Evolutionary conservation across 306 rosid species (phyloP).

Genomic region (Prunus dulcis): DNA sequence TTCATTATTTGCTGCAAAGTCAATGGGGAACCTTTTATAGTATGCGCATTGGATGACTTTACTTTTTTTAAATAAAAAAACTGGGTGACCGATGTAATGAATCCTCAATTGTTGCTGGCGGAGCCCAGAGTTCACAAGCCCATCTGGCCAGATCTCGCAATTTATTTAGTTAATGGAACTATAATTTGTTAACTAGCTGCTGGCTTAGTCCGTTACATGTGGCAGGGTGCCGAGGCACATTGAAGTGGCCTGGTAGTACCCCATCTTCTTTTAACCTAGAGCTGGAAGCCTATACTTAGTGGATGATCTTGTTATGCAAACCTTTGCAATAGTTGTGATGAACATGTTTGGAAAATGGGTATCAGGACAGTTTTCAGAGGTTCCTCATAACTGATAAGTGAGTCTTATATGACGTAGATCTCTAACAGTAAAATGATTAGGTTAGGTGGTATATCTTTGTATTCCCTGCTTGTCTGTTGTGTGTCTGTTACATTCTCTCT

Average conservation of each 20-base stretch:
- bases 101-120: neutral
- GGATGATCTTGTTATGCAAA: neutral
- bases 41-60: neutral
- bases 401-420: neutral
- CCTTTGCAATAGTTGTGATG: neutral
- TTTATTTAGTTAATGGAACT: neutral
- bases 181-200: neutral
- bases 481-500: neutral
- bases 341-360: neutral
- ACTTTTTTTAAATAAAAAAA: neutral
- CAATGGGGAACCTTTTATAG: neutral
- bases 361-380: neutral
- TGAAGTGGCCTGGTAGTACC: neutral
- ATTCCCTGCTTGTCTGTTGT: neutral
- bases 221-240: neutral
- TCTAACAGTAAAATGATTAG: neutral
- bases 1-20: too few relatives aligned
- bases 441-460: neutral
- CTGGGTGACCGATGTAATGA: neutral
- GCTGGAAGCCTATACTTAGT: neutral
- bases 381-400: neutral
- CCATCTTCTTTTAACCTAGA: neutral
- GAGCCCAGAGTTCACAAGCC: neutral
- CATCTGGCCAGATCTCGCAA: neutral
- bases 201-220: neutral